phyloP scores from a whole-genome alignment of 805 yeast genomes.

The Isabelozyma rhagii region DNA sequence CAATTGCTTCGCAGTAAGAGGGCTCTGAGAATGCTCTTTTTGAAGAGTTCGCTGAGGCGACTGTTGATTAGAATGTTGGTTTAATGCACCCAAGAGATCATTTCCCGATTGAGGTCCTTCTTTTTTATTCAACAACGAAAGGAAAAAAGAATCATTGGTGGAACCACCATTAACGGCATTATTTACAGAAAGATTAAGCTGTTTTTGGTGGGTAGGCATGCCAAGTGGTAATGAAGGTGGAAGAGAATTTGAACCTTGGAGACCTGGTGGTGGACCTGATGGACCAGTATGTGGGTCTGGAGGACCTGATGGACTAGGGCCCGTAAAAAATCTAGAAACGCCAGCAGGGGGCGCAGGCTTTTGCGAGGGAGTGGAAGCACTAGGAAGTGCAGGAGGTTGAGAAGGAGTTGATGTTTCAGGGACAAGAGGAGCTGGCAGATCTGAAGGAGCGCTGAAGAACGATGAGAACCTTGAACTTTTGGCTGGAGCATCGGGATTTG shows the following conservation, averaged over 20 bases:
- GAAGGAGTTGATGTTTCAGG: background rate
- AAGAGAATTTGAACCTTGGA: background rate
- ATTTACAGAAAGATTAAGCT: slow-evolving; percentile 5
- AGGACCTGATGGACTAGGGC: background rate
- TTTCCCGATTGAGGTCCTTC: slow-evolving; percentile 5
- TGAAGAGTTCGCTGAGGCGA: background rate
- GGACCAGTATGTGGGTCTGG: background rate
- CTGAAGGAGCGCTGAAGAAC: slow-evolving; percentile 20
- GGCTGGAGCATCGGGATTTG: slow-evolving; percentile 9
- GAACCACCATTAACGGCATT: slow-evolving; percentile 3
- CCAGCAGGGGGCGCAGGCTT: background rate
- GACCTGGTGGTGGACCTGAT: background rate
- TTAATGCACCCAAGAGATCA: background rate
- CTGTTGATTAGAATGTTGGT: background rate
- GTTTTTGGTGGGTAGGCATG: slow-evolving; percentile 5
- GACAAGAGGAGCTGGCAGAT: slow-evolving; percentile 1
- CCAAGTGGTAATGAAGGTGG: background rate
- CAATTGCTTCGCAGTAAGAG: slow-evolving; percentile 8
- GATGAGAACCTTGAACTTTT: slow-evolving; percentile 38
- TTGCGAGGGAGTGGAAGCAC: background rate
- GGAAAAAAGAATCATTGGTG: slow-evolving; percentile 44
- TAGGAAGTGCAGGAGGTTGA: background rate
- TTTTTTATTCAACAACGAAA: slow-evolving; percentile 42
- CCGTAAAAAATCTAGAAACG: background rate
- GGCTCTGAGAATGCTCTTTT: background rate